phyloP scores from a whole-genome alignment of 495 filamentous ascomycete genomes.

The Zalerion maritima region DNA sequence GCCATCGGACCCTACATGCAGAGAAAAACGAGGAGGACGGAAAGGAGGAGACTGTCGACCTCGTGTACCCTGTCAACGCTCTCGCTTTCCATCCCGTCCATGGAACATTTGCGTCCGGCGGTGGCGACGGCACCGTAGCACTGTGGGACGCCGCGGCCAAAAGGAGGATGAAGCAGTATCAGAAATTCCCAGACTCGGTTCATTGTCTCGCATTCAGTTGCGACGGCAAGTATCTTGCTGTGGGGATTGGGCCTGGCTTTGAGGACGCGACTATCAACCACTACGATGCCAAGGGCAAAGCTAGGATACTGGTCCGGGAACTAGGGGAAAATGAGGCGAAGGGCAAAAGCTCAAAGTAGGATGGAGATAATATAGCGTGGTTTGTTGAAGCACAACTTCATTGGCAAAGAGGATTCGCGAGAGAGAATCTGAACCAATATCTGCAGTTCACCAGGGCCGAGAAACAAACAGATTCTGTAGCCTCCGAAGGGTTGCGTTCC shows the following conservation, averaged over 20 bases:
- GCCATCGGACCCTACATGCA: slow-evolving; percentile 56
- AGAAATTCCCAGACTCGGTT: slow-evolving; percentile 64
- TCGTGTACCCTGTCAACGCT: slow-evolving; percentile 92
- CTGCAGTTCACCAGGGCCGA: too few species aligned
- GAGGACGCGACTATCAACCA: slow-evolving; percentile 80
- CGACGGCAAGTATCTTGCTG: slow-evolving; percentile 70
- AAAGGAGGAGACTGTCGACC: too few species aligned
- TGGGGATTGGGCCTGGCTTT: slow-evolving; percentile 79
- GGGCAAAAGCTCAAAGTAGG: slow-evolving; percentile 55
- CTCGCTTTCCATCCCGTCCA: slow-evolving; percentile 82
- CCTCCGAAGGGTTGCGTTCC: too few species aligned
- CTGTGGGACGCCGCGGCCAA: slow-evolving; percentile 92
- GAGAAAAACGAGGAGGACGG: slow-evolving; percentile 40
- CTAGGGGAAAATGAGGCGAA: slow-evolving; percentile 77
- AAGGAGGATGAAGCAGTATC: slow-evolving; percentile 80
- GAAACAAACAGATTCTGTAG: too few species aligned
- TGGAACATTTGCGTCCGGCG: slow-evolving; percentile 85
- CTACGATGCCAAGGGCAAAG: slow-evolving; percentile 49
- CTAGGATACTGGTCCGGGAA: slow-evolving; percentile 69
- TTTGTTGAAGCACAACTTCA: too few species aligned
- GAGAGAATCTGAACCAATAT: too few species aligned
- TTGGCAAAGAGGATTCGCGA: too few species aligned
- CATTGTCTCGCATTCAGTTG: slow-evolving; percentile 59
- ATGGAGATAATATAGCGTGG: too few species aligned
- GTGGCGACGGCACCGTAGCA: slow-evolving; percentile 87